Conservation (phyloP, 2,329 filamentous ascomycete species). For the Epichloe gansuensis region DNA sequence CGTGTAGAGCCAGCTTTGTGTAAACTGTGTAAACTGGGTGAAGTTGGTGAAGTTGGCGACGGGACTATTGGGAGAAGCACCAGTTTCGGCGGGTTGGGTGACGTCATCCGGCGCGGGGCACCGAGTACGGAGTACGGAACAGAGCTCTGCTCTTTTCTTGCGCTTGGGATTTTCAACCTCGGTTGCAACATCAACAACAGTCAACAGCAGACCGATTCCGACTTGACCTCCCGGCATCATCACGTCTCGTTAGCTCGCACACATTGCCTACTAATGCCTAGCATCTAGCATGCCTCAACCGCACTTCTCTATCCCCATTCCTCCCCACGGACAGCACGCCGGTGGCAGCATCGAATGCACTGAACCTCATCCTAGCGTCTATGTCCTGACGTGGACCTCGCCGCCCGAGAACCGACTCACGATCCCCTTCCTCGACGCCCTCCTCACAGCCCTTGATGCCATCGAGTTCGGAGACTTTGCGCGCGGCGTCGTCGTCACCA, state of each 20-base stretch:
- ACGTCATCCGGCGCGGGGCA: neutral
- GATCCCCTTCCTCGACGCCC: conserved; percentile 50
- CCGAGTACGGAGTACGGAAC: no score
- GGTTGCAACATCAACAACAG: no score
- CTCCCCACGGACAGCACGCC: conserved; percentile 28
- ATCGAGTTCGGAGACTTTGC: conserved; percentile 50
- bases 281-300: neutral
- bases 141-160: no score
- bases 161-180: no score
- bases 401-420: conserved; percentile 67
- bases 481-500: conserved; percentile 63
- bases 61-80: neutral
- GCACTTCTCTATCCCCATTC: conserved; percentile 37
- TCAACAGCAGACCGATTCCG: no score
- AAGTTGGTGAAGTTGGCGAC: neutral
- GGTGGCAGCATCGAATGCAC: conserved; percentile 51
- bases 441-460: conserved; percentile 60
- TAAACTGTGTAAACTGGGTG: no score
- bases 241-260: no score
- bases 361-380: conserved; percentile 45
- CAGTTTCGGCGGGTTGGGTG: neutral
- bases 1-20: no score
- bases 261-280: no score
- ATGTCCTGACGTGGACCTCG: conserved; percentile 58
- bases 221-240: no score